Conservation (phyloP, 805 yeast genomes). For the Schwanniomyces pseudopolymorphus region DNA sequence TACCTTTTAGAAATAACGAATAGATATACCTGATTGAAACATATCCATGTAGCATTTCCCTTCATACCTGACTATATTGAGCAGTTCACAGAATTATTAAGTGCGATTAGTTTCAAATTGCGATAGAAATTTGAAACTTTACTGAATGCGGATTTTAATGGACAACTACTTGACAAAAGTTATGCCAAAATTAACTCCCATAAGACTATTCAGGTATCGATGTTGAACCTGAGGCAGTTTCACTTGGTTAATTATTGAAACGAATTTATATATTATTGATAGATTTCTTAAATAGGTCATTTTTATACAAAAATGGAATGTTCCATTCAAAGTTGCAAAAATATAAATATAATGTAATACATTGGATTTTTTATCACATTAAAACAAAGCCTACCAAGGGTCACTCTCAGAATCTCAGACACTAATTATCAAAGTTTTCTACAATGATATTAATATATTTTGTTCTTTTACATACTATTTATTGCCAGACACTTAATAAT, state of each 20-base stretch:
- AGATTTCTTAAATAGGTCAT: too few species aligned
- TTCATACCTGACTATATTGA: not conserved
- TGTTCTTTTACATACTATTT: conserved; percentile 1
- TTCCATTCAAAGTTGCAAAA: too few species aligned
- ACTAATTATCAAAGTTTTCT: not conserved
- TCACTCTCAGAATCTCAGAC: not conserved
- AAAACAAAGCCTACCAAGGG: too few species aligned
- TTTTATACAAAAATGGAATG: too few species aligned
- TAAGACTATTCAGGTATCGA: too few species aligned
- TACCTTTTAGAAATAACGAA: not conserved
- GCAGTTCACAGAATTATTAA: not conserved
- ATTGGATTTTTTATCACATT: not conserved
- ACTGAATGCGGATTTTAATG: not conserved
- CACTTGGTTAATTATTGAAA: too few species aligned
- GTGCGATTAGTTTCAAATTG: not conserved
- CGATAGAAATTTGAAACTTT: not conserved
- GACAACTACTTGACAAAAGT: not conserved
- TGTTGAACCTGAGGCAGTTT: too few species aligned
- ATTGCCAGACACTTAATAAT: conserved; percentile 6
- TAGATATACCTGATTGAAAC: not conserved
- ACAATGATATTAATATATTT: not conserved
- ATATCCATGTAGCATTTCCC: not conserved
- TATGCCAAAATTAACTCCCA: not conserved
- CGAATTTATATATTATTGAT: too few species aligned
- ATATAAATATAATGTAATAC: not conserved